These are phyloP conservation scores for Hyphopichia khmerensis DNA, from an alignment of 1,139 yeast genomes.

Conservation along the genomic window DNA sequence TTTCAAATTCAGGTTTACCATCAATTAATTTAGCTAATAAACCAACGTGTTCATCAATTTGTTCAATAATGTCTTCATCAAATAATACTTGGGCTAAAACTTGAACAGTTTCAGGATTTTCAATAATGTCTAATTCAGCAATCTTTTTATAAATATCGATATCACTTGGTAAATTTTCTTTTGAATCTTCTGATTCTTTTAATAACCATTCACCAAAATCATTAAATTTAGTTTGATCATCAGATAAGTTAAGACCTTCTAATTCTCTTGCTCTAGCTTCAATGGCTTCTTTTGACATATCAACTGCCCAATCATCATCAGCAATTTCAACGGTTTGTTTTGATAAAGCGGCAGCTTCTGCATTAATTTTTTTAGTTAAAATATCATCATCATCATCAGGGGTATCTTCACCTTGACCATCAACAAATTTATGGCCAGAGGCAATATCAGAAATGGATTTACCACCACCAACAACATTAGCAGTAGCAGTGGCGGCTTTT, in stretches of 20 bases:
- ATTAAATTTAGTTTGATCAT: constrained; percentile 52
- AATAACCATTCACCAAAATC: constrained; percentile 91
- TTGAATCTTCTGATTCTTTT: constrained; percentile 50
- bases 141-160: constrained; percentile 92
- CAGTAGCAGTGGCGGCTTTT: constrained; percentile 87
- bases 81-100: constrained; percentile 91
- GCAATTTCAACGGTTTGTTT: constrained; percentile 59
- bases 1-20: constrained; percentile 66
- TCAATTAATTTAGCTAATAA: constrained; percentile 75
- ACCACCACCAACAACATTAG: constrained; percentile 89
- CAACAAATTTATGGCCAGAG: constrained; percentile 46
- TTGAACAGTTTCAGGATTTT: constrained; percentile 77
- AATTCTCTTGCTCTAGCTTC: constrained; percentile 88
- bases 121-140: constrained; percentile 70
- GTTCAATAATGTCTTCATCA: constrained; percentile 71
- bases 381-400: constrained; percentile 71
- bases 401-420: constrained; percentile 20
- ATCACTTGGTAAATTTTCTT: constrained; percentile 68
- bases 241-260: constrained; percentile 56
- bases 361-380: constrained; percentile 75
- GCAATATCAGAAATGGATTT: constrained; percentile 76
- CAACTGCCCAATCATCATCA: constrained; percentile 98
- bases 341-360: constrained; percentile 73
- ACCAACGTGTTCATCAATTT: constrained; percentile 77
- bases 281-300: constrained; percentile 95